Percentiles rank a stretch among this genome's conserved stretches.
Conservation (phyloP, 176 grass and related monocot genomes). For the Carex scoparia region DNA sequence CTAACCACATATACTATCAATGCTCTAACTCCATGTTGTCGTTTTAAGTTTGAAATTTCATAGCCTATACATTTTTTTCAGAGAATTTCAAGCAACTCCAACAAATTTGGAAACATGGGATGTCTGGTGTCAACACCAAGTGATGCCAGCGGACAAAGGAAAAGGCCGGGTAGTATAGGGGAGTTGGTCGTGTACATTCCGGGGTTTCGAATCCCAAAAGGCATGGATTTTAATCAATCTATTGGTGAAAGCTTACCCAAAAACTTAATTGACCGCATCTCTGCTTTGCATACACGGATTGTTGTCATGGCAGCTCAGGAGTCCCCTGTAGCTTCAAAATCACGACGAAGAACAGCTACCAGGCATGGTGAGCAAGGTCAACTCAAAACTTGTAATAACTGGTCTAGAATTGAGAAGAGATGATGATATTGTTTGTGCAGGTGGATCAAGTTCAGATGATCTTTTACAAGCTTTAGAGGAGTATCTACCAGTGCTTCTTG, state of each 20-base stretch:
- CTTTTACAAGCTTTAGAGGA: slow-evolving; percentile 63
- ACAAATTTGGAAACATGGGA: slow-evolving; percentile 45
- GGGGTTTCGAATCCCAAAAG: slow-evolving; percentile 52
- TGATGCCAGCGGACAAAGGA: slow-evolving; percentile 33
- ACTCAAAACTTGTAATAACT: not conserved
- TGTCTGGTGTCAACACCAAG: slow-evolving; percentile 59
- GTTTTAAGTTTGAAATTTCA: not conserved
- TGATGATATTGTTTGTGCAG: slow-evolving; percentile 24
- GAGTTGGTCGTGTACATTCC: slow-evolving; percentile 80
- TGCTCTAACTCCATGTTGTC: not conserved
- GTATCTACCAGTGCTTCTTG: slow-evolving; percentile 68
- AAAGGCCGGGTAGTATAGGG: slow-evolving; percentile 60
- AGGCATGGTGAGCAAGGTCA: slow-evolving; percentile 52
- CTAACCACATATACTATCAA: slow-evolving; percentile 15
- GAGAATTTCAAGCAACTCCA: slow-evolving; percentile 17
- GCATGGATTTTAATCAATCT: slow-evolving; percentile 43
- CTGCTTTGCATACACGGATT: slow-evolving; percentile 34
- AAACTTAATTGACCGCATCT: slow-evolving; percentile 40
- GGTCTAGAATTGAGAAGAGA: slow-evolving; percentile 15
- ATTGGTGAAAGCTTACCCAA: slow-evolving; percentile 39
- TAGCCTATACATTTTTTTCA: slow-evolving; percentile 15
- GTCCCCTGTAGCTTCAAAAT: slow-evolving; percentile 43
- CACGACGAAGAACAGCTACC: slow-evolving; percentile 46
- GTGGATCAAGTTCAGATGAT: slow-evolving; percentile 47
- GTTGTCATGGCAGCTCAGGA: slow-evolving; percentile 58